Base-by-base conservation (phyloP, 805 yeast genomes). In the Yamadazyma nakazawae region DNA sequence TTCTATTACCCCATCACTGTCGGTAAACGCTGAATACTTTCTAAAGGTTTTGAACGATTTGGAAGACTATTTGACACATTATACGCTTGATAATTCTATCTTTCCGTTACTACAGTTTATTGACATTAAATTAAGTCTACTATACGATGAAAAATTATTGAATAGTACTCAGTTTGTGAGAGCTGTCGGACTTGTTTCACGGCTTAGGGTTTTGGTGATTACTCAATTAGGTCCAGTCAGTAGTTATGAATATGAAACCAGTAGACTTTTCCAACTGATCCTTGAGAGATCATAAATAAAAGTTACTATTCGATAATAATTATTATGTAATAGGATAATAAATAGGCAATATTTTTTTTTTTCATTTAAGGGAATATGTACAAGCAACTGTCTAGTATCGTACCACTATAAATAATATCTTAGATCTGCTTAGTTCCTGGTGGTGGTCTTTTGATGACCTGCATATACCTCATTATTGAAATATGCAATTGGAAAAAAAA, bases 221-320 rank as follows among this genome's bases (percentile, higher is more conserved):
- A 45, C 60, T 2, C 61, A 60, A 40, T 35, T 68, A 11, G 67
- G 37, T n/a, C 24, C 26, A 46, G 45, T 32, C 48, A 47, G 21
- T 48, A 40, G 32, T 25, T 39, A 30, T 43, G 32, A 39, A 45
- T 39, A 24, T 14, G 75, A 70, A 51, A 56, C 67, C 11, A 66
- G 74, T 17, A 55, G 67, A 18, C 44, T 71, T 2, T 69, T 72
- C 45, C 74, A 72, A 51, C 76, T 76, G 0, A 48, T 68, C 10
- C 54, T 69, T 14, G 75, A 28, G 32, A 28, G 32, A 28, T 28
- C 32, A 12, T 28, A 13, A 28, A 10, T 7, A 21, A 21, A 21
- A 21, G 4, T 4, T 7, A 21, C 24, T 5, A 5, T 21, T 21
- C 7, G 4, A 21, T 21, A 5, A 21, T 21, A 9, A 11, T 28